Base-by-base conservation (phyloP, 768 basidiomycete genomes). In the Rhizopogon vinicolor region DNA sequence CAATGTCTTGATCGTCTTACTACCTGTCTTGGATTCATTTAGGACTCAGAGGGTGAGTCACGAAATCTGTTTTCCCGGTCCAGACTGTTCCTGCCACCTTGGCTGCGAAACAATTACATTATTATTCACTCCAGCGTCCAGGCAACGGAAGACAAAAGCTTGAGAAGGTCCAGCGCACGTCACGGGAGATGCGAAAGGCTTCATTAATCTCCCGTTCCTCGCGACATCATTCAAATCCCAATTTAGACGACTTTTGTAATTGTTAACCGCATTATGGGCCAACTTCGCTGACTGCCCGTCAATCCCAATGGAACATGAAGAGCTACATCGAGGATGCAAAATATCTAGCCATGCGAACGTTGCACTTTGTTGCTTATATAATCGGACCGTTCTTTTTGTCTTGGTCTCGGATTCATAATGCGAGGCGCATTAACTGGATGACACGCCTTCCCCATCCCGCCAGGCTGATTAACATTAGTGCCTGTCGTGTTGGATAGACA, bases 1-100 rank as follows among this genome's bases (percentile, higher is more conserved):
- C 41, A 35, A 43, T 22, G 29, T 8, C 6, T 71, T 64, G 69
- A 69, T 7, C 64, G 61, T 53, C 50, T 66, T 28, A 60, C 64
- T 10, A 53, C 62, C 25, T 43, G 62, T 58, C 52, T 59, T 1
- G 52, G 46, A 4, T 62, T 65, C 54, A 41, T 59, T 2, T 41
- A 46, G 7, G 65, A 65, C 58, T 40, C 64, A 33, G 44, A 58
- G 7, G 40, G 40, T 41, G 16, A n/a, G 40, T 41, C 19, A 25
- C 35, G 3, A 37, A 49, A 49, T 22, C 33, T 14, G 31, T 33
- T n/a, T 31, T n/a, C 33, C 46, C 31, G 31, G 31, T 14, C 31
- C 31, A 33, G 31, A 33, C 18, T 33, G 45, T 7, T 10, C 31
- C 33, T 33, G 8, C 31, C 46, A 7, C 22, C 19, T 37, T 37